Evolutionary conservation across 2,329 filamentous ascomycete species (phyloP), one percentile per base, ranked within the genome.

Genomic region (Teratosphaeriaceae sp.): DNA sequence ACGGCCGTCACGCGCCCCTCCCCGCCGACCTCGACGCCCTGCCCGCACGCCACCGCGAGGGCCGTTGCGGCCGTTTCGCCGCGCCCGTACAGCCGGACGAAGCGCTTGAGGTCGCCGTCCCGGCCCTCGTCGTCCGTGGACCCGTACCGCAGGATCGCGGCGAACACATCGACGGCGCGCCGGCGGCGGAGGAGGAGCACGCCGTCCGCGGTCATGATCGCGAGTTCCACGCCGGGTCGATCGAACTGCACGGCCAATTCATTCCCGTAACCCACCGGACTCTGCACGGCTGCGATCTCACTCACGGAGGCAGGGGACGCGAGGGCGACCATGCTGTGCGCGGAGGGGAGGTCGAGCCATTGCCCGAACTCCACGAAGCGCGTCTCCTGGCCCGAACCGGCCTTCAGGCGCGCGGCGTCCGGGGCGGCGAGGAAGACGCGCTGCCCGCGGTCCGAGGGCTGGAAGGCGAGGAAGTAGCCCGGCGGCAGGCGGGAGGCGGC

Each of bases 181-280:
- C 88, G 78, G 38, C 92, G 76, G 42, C 88, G 82, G 42, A 97
- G 79, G 6, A 94, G 77, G 56, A 96, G 88, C 41, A 98, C 79
- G 2, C 92, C 92, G 12, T 80, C 88, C 55, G 92, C 94, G 23
- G 92, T 97, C 42, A 98, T 74, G 36, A 98, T 80, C 1, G 90
- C 92, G 50, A 97, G 81, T 60, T 98, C 90, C 39, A 84, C 80
- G 0, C 84, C 76, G 0, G 81, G 73, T 46, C 85, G 76, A 57
- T 98, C 92, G 55, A 92, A 98, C 56, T 98, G 94, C n/a, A 94
- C 84, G 1, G 92, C 88, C 43, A 97, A 72, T 66, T 98, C 92
- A 55, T 98, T 98, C 9, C 90, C 89, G 57, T 95, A 97, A 0
- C 89, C 90, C 18, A 80, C 61, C 0, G 86, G 85, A 20, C 79